These are phyloP conservation scores for Prunus dulcis DNA, from an alignment of 306 rosid species.

Conservation along the genomic window DNA sequence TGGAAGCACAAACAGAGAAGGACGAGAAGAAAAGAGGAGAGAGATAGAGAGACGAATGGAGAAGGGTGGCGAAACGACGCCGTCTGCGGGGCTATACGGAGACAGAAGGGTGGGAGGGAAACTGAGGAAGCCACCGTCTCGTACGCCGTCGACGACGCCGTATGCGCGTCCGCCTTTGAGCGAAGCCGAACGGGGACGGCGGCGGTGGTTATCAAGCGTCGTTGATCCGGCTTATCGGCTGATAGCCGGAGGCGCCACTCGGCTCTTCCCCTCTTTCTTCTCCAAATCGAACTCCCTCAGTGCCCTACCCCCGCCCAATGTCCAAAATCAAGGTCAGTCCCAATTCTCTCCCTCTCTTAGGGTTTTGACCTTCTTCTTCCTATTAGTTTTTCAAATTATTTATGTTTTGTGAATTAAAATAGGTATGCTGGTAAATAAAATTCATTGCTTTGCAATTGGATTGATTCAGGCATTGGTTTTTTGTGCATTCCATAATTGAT, in stretches of 20 bases:
- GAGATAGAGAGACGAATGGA: conserved; percentile 12
- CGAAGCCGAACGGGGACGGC: conserved; percentile 21
- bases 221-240: conserved; percentile 80
- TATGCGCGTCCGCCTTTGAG: conserved; percentile 43
- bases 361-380: conserved; percentile 10
- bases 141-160: conserved; percentile 41
- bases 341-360: not conserved
- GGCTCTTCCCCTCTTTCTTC: conserved; percentile 53
- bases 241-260: conserved; percentile 60
- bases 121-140: conserved; percentile 28
- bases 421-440: not conserved
- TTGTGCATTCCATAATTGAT: not conserved
- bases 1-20: not conserved
- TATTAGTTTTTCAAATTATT: not conserved
- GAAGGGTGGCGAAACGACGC: conserved; percentile 12
- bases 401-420: not conserved
- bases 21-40: not conserved
- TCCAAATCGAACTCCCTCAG: conserved; percentile 23
- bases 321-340: conserved; percentile 38
- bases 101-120: conserved; percentile 50
- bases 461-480: conserved; percentile 3
- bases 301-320: conserved; percentile 22
- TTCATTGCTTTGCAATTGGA: not conserved
- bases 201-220: conserved; percentile 65
- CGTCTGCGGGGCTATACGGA: conserved; percentile 10